Percentiles rank a stretch among this genome's conserved stretches.
Evolutionary conservation across 108 stramenopile species (phyloP).

Genomic region (Cyclotella distinguenda): DNA sequence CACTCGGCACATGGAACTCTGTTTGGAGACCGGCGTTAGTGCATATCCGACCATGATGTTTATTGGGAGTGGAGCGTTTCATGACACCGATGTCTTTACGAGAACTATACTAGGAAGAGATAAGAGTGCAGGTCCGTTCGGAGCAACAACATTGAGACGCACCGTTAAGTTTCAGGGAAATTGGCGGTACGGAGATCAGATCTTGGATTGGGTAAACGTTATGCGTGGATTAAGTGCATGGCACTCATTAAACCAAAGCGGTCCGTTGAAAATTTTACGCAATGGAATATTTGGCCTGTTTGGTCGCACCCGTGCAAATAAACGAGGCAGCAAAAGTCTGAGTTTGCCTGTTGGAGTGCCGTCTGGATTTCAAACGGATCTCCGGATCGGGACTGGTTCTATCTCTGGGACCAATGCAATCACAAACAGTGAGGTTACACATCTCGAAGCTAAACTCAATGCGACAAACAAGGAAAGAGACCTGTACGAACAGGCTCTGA

Average conservation of each 20-base stretch:
- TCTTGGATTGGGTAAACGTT: constrained; percentile 80
- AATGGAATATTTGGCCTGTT: constrained; percentile 51
- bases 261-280: constrained; percentile 42
- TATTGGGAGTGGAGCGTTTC: constrained; percentile 63
- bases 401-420: background rate
- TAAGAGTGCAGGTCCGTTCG: constrained; percentile 47
- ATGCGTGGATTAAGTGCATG: constrained; percentile 72
- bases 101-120: constrained; percentile 43
- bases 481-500: constrained; percentile 38
- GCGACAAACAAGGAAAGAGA: constrained; percentile 38
- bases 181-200: constrained; percentile 68
- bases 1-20: constrained; percentile 53
- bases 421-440: constrained; percentile 6
- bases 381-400: constrained; percentile 21
- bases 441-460: constrained; percentile 48
- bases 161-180: constrained; percentile 74
- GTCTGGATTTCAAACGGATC: constrained; percentile 29
- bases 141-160: constrained; percentile 50
- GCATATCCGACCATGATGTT: constrained; percentile 81
- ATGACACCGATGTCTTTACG: constrained; percentile 58
- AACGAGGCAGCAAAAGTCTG: constrained; percentile 12
- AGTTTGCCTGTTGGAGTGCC: constrained; percentile 53
- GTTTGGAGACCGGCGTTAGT: constrained; percentile 47
- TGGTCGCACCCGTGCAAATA: background rate
- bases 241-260: constrained; percentile 65